These are phyloP conservation scores for Mallotus repandus DNA, from an alignment of 441 rosid genomes.

Conservation along the genomic window DNA sequence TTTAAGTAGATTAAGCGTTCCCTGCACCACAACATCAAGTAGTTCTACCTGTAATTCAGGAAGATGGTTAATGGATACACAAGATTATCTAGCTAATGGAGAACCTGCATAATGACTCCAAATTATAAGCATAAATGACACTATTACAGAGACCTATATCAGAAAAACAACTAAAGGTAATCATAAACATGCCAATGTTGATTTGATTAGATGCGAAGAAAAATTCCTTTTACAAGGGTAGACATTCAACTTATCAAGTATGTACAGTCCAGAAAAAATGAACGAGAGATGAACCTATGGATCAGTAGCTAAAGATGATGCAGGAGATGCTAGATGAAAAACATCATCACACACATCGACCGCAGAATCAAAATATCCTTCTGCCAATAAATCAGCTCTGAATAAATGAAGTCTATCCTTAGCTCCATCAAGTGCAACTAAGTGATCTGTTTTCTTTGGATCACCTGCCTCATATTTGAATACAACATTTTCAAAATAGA, in stretches of 20 bases:
- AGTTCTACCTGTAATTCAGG: constrained; percentile 37
- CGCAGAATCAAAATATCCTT: constrained; percentile 26
- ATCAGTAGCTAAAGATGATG: background rate
- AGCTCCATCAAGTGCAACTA: constrained; percentile 40
- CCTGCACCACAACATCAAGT: constrained; percentile 57
- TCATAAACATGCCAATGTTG: too few species aligned
- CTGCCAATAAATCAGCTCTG: constrained; percentile 32
- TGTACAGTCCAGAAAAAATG: background rate
- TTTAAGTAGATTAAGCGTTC: constrained; percentile 54
- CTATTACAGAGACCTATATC: background rate
- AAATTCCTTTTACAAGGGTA: too few species aligned
- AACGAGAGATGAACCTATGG: constrained; percentile 24
- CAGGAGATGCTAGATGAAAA: constrained; percentile 34
- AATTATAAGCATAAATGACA: background rate
- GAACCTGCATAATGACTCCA: background rate
- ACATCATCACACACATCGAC: constrained; percentile 30
- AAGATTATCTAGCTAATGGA: background rate
- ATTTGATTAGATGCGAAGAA: too few species aligned
- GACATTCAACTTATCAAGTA: too few species aligned
- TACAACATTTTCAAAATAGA: too few species aligned
- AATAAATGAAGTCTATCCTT: constrained; percentile 41
- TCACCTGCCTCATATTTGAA: constrained; percentile 29
- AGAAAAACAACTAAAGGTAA: background rate
- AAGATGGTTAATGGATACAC: background rate
- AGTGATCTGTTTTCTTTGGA: constrained; percentile 38